Evolutionary conservation across 768 basidiomycete genomes (phyloP), one percentile per base, ranked within the genome.

Genomic region (Rhodotorula graminis): DNA sequence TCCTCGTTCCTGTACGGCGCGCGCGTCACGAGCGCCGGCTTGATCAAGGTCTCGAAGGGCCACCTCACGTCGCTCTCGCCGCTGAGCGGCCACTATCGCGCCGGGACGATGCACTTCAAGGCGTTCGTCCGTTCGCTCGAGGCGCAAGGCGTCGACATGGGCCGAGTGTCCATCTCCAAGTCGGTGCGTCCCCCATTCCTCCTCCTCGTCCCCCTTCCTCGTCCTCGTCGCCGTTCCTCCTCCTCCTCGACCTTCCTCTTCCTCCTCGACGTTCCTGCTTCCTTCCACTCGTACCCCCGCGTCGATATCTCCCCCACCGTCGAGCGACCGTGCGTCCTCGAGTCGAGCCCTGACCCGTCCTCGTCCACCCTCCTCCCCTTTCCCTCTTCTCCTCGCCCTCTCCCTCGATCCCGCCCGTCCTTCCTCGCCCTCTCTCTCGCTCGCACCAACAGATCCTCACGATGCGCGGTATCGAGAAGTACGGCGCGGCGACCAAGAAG

Each of bases 1-100:
- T 80, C 79, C 1, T 81, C 80, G 3, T 83, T 78, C 69, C 65
- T 78, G 25, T 78, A 68, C 57, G 77, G 77, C 21, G 73, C 75
- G 0, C 71, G 75, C 2, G 75, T 78, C 19, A 70, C 71, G 5
- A n/a, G 14, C 65, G 25, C 75, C 50, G 75, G 75, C 7, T 64
- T 78, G 2, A 52, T 76, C 61, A 76, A 76, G 57, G 74, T 70
- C 1, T 57, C 37, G 14, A 57, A 74, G 12, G 77, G 77, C 9
- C 62, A 76, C 65, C 64, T 78, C 12, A 78, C 75, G 9, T 68
- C 65, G 29, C 68, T 78, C 15, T 73, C 71, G 11, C 77, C 77
- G 9, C 61, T 78, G 4, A 69, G 65, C 15, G 77, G 77, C 2
- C 77, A 78, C 44, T 78, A 78, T 63, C 77, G 77, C 25, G 77